Conservation (phyloP, 2,329 filamentous ascomycete species). For the Claviceps maximensis region DNA sequence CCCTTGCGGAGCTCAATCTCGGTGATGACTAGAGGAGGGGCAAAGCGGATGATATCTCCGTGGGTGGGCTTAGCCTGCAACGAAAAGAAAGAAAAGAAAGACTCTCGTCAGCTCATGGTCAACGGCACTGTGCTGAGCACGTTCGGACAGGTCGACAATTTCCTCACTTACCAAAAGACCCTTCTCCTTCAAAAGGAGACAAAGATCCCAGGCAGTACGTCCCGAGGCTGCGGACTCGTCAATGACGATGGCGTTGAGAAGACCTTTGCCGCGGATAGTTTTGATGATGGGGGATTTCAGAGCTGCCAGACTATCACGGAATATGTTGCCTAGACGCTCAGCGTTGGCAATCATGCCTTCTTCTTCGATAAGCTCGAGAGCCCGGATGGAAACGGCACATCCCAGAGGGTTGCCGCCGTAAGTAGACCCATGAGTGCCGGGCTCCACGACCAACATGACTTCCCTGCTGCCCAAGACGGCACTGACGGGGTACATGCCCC, state of each 20-base stretch:
- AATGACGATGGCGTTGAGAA: conserved; percentile 92
- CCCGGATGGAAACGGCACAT: conserved; percentile 89
- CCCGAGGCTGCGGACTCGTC: conserved; percentile 78
- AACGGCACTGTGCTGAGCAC: too few relatives aligned
- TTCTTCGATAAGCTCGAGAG: conserved; percentile 85
- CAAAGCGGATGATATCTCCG: conserved; percentile 94
- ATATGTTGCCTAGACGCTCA: conserved; percentile 65
- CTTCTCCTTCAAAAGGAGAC: conserved; percentile 89
- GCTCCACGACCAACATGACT: conserved; percentile 90
- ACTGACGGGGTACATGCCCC: conserved; percentile 98
- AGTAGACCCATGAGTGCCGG: conserved; percentile 94
- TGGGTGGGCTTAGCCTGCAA: conserved; percentile 90
- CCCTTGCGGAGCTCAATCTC: conserved; percentile 73
- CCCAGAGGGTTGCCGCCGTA: conserved; percentile 95
- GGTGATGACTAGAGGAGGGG: conserved; percentile 89
- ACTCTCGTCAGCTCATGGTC: background rate
- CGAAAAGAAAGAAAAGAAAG: too few relatives aligned
- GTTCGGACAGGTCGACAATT: background rate
- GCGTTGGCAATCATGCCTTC: conserved; percentile 77
- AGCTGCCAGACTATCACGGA: conserved; percentile 64
- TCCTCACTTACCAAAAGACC: conserved; percentile 61
- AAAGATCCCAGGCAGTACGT: conserved; percentile 89
- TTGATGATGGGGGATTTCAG: conserved; percentile 72
- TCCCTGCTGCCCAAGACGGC: conserved; percentile 80
- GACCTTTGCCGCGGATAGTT: conserved; percentile 76